phyloP scores from a whole-genome alignment of 1,139 yeast genomes.

The Pneumocystis canis region DNA sequence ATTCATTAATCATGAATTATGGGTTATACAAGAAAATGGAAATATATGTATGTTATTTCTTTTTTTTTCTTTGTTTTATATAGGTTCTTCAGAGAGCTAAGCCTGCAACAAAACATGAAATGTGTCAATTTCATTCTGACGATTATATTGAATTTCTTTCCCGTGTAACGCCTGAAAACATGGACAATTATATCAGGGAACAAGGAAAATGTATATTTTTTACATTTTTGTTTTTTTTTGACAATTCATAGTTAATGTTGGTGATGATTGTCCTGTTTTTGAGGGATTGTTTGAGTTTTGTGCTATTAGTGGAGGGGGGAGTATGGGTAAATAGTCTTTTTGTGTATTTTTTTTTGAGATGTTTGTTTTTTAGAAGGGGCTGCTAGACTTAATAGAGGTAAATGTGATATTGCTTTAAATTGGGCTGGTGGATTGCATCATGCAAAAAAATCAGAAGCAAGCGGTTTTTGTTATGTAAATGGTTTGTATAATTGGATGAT shows the following conservation, averaged over 20 bases:
- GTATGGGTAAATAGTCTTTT: slow-evolving; percentile 34
- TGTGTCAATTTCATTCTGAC: slow-evolving; percentile 97
- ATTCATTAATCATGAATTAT: slow-evolving; percentile 89
- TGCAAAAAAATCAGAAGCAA: slow-evolving; percentile 89
- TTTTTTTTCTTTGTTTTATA: neutral
- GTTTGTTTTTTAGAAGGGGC: slow-evolving; percentile 51
- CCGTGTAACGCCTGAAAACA: slow-evolving; percentile 85
- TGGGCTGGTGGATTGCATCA: slow-evolving; percentile 89
- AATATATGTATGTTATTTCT: slow-evolving; percentile 41
- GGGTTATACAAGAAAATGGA: slow-evolving; percentile 96
- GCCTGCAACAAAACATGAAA: slow-evolving; percentile 95
- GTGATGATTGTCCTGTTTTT: slow-evolving; percentile 94
- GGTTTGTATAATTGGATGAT: slow-evolving; percentile 28
- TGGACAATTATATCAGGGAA: slow-evolving; percentile 81
- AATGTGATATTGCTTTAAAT: slow-evolving; percentile 89
- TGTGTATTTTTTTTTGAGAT: neutral
- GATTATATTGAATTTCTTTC: slow-evolving; percentile 89
- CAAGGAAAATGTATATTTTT: slow-evolving; percentile 46
- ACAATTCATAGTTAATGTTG: slow-evolving; percentile 47
- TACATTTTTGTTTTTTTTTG: neutral
- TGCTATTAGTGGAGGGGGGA: slow-evolving; percentile 88
- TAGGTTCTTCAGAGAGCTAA: slow-evolving; percentile 44
- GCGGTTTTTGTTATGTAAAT: slow-evolving; percentile 86
- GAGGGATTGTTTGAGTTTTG: slow-evolving; percentile 93
- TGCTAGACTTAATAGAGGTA: slow-evolving; percentile 77